These are phyloP conservation scores for Melaleuca alternifolia DNA, from an alignment of 345 rosid species.

Conservation along the genomic window DNA sequence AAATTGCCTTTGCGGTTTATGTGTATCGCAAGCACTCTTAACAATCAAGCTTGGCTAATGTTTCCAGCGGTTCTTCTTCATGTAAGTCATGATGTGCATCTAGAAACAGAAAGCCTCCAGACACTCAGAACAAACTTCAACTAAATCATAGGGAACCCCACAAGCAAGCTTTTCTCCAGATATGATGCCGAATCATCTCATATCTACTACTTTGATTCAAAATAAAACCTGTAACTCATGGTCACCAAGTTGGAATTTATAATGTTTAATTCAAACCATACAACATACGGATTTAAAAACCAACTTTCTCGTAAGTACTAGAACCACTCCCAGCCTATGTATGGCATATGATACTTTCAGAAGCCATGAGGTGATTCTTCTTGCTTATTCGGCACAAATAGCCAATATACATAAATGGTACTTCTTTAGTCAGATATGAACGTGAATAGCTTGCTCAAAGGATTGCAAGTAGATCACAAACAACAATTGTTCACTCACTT, in stretches of 20 bases:
- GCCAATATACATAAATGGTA: not conserved
- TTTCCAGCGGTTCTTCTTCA: no score
- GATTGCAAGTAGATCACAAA: not conserved
- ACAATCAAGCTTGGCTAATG: not conserved
- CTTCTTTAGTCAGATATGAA: not conserved
- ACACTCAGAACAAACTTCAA: not conserved
- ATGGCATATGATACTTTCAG: not conserved
- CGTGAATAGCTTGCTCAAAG: not conserved
- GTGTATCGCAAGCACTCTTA: no score
- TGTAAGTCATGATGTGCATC: no score
- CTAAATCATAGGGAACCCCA: not conserved
- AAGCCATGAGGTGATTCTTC: not conserved
- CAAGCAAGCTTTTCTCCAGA: not conserved
- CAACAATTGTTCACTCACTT: not conserved
- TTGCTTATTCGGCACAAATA: not conserved
- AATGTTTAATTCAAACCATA: no score
- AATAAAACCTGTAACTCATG: no score
- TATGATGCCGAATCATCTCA: not conserved
- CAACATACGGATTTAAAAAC: no score
- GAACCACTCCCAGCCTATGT: no score
- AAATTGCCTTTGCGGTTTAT: no score
- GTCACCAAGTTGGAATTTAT: no score
- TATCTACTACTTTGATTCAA: no score
- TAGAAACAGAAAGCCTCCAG: not conserved
- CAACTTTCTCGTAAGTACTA: no score